Percentiles rank a stretch among this genome's conserved stretches.
Evolutionary conservation across 1,284 basidiomycete species (phyloP).

Genomic region (Irpex rosettiformis): DNA sequence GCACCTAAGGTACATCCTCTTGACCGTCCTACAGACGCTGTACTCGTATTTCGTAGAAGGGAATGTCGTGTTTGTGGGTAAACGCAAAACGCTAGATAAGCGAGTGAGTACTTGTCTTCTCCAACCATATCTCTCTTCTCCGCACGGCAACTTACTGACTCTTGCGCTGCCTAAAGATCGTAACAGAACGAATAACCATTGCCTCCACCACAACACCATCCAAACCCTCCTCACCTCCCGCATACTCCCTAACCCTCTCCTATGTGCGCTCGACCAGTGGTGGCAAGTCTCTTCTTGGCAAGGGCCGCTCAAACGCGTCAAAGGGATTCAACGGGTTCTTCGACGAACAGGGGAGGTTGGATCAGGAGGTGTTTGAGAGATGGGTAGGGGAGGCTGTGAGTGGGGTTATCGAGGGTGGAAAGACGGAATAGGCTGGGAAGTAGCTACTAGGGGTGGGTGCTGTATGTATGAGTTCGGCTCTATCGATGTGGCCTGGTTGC

Average conservation of each 20-base stretch:
- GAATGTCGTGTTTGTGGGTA: conserved; percentile 77
- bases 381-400: conserved; percentile 70
- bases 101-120: conserved; percentile 48
- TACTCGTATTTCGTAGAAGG: conserved; percentile 83
- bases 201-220: conserved; percentile 60
- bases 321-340: conserved; percentile 67
- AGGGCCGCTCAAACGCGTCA: conserved; percentile 50
- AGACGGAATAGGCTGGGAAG: conserved; percentile 16
- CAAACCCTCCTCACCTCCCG: conserved; percentile 40
- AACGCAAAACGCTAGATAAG: conserved; percentile 81
- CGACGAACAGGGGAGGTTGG: conserved; percentile 66
- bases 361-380: conserved; percentile 63
- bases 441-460: background rate
- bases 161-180: conserved; percentile 48
- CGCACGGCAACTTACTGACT: background rate
- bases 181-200: conserved; percentile 77
- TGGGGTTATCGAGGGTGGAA: conserved; percentile 32
- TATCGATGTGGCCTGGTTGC: background rate
- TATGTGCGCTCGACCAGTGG: conserved; percentile 74
- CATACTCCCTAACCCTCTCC: conserved; percentile 57
- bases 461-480: background rate
- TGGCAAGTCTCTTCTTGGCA: conserved; percentile 72
- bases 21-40: conserved; percentile 68
- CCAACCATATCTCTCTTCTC: background rate
- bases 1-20: conserved; percentile 59